Evolutionary conservation across 331 rosid species (phyloP).

Genomic region (Phaseolus coccineus): DNA sequence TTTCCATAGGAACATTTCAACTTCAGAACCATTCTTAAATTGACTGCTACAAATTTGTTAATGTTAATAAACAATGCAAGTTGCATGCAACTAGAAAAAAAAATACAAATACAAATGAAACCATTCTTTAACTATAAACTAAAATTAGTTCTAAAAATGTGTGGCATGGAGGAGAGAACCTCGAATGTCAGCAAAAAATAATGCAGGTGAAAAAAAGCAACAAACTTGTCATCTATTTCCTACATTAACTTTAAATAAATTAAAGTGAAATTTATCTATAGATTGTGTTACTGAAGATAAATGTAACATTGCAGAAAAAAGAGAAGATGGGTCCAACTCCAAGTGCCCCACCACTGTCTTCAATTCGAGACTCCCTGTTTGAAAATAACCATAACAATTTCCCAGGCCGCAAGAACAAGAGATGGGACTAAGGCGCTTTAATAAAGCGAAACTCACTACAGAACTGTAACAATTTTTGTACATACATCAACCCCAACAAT

Average conservation of each 20-base stretch:
- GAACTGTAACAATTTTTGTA: constrained; percentile 41
- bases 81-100: not conserved
- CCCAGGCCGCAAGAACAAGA: constrained; percentile 48
- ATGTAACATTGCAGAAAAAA: constrained; percentile 50
- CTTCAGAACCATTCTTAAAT: constrained; percentile 7
- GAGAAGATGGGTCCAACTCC: constrained; percentile 40
- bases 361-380: constrained; percentile 45
- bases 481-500: constrained; percentile 24
- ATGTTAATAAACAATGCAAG: constrained; percentile 1
- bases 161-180: not conserved
- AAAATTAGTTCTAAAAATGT: not conserved
- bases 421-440: constrained; percentile 21
- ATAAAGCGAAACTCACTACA: not conserved
- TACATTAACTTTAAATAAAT: constrained; percentile 3
- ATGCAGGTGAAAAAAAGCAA: not conserved
- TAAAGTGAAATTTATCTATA: not conserved
- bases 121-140: too few species aligned
- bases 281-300: not conserved
- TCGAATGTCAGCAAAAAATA: not conserved
- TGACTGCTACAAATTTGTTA: not conserved
- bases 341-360: constrained; percentile 47
- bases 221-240: not conserved
- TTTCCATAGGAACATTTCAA: constrained; percentile 8
- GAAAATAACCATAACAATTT: constrained; percentile 41
- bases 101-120: too few species aligned